A percentile compares a stretch with the other conserved stretches of the same genome.
These are phyloP conservation scores for Eutypa lata DNA, from an alignment of 2,329 filamentous ascomycete species.

Conservation along the genomic window DNA sequence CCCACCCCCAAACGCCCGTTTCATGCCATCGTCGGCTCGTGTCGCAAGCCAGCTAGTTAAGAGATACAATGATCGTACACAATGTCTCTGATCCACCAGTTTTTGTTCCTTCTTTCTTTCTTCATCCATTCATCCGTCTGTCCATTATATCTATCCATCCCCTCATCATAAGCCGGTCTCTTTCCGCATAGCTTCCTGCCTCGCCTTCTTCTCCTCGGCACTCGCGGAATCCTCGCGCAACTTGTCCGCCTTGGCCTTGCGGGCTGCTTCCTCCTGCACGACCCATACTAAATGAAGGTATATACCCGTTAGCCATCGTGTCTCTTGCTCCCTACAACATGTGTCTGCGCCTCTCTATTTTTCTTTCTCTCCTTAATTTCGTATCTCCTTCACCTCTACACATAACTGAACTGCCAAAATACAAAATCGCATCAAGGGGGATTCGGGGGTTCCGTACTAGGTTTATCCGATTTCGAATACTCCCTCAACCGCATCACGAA, in stretches of 20 bases:
- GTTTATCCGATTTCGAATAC: constrained; percentile 86
- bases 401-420: background rate
- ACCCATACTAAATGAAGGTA: constrained; percentile 37
- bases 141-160: background rate
- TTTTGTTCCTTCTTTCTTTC: background rate
- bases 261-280: constrained; percentile 38
- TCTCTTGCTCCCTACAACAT: too few species aligned
- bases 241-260: constrained; percentile 31
- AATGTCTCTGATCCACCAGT: too few species aligned
- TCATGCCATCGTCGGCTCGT: background rate
- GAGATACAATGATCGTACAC: background rate
- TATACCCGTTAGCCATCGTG: constrained; percentile 8
- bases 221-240: constrained; percentile 31
- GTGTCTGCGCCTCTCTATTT: too few species aligned
- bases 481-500: constrained; percentile 84
- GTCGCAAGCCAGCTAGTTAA: background rate
- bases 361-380: too few species aligned
- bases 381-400: too few species aligned
- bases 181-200: constrained; percentile 39
- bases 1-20: too few species aligned
- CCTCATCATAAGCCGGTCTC: constrained; percentile 30
- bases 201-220: constrained; percentile 34
- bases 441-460: constrained; percentile 57
- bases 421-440: background rate
- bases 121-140: background rate